A percentile compares a stretch with the other conserved stretches of the same genome.
Conservation (phyloP, 495 filamentous ascomycete genomes). For the Echria macrotheca region DNA sequence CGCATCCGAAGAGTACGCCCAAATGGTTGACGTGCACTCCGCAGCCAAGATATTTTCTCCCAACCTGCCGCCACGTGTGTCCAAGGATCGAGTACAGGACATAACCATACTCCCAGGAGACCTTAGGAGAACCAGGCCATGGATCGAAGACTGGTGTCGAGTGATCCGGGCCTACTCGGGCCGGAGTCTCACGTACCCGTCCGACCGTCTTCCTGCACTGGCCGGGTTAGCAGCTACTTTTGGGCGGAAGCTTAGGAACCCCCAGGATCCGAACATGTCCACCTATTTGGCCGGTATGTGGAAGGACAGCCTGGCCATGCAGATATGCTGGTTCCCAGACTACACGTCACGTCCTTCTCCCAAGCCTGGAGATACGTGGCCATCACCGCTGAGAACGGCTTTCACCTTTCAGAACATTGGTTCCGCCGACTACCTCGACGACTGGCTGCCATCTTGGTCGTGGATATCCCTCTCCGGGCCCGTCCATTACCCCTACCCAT, state of each 20-base stretch:
- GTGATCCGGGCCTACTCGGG: neutral
- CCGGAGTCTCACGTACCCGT: neutral
- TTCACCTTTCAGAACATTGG: neutral
- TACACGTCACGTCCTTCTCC: neutral
- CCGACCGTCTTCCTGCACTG: conserved; percentile 1
- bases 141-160: neutral
- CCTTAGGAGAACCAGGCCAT: neutral
- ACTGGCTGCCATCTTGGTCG: conserved; percentile 5
- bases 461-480: neutral
- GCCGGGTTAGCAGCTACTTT: neutral
- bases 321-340: conserved; percentile 4
- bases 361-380: neutral
- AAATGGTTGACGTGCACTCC: neutral
- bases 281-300: conserved; percentile 1
- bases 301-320: neutral
- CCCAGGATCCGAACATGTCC: neutral
- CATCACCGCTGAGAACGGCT: neutral
- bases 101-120: neutral
- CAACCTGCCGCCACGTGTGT: neutral
- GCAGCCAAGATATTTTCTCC: neutral
- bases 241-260: neutral
- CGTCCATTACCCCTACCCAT: neutral
- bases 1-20: neutral
- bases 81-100: neutral
- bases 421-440: neutral